phyloP scores from a whole-genome alignment of 2,329 filamentous ascomycete genomes.

The Pseudogymnoascus sp. region DNA sequence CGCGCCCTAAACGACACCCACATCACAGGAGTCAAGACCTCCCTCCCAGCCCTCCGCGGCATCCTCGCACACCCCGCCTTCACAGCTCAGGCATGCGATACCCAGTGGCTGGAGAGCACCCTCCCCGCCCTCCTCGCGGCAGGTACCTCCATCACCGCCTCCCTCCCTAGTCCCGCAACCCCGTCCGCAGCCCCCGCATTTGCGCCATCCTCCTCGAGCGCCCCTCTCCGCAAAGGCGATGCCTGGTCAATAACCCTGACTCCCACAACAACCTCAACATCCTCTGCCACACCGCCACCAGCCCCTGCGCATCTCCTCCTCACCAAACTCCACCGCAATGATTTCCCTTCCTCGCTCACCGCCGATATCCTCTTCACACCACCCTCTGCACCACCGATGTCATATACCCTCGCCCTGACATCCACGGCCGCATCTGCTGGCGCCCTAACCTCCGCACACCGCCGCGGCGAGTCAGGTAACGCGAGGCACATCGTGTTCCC shows the following conservation, averaged over 20 bases:
- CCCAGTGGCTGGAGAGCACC: conserved; percentile 49
- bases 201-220: conserved; percentile 26
- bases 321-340: conserved; percentile 48
- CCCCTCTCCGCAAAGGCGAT: conserved; percentile 51
- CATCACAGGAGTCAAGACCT: conserved; percentile 52
- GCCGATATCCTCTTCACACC: conserved; percentile 44
- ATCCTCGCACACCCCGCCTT: conserved; percentile 48
- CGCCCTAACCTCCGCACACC: conserved; percentile 40
- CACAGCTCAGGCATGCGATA: conserved; percentile 40
- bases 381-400: conserved; percentile 38
- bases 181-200: conserved; percentile 8
- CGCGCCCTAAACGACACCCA: conserved; percentile 46
- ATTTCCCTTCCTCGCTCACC: conserved; percentile 48
- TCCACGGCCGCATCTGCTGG: conserved; percentile 40
- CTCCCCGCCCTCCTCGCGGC: conserved; percentile 31
- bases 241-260: conserved; percentile 48
- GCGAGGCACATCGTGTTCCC: conserved; percentile 47
- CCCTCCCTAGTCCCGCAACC: conserved; percentile 29
- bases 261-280: conserved; percentile 21
- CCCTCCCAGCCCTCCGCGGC: conserved; percentile 45
- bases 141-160: conserved; percentile 26
- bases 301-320: conserved; percentile 46
- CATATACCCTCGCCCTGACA: conserved; percentile 37
- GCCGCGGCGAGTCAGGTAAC: conserved; percentile 43
- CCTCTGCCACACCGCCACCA: conserved; percentile 17